Evolutionary conservation across 306 rosid species (phyloP).

Genomic region (Castanea mollissima): DNA sequence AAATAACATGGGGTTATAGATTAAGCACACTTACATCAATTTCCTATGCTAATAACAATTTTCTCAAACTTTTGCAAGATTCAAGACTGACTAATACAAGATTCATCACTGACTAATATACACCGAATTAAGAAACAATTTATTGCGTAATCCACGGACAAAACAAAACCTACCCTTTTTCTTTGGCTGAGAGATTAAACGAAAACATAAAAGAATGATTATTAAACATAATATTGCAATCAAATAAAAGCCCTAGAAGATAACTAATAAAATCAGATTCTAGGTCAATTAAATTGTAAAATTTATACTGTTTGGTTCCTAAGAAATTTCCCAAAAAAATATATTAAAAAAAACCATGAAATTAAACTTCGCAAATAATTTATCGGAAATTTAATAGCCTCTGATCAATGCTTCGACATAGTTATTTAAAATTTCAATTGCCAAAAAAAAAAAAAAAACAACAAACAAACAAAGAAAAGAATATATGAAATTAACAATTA

Average conservation of each 20-base stretch:
- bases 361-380: not conserved
- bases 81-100: not conserved
- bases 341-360: not conserved
- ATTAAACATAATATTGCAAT: not conserved
- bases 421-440: not conserved
- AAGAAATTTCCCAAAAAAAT: not conserved
- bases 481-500: not conserved
- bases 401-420: not conserved
- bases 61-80: not conserved
- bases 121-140: not conserved
- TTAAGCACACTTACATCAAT: not conserved
- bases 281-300: not conserved
- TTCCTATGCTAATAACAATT: not conserved
- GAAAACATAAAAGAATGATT: not conserved
- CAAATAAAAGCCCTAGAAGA: not conserved
- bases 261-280: not conserved
- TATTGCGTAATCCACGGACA: not conserved
- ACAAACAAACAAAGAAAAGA: too few species aligned
- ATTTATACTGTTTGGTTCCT: not conserved
- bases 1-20: too few species aligned
- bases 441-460: not conserved
- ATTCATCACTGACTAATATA: not conserved
- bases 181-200: not conserved
- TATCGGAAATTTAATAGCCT: not conserved
- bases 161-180: not conserved